Evolutionary conservation across 2,329 filamentous ascomycete species (phyloP), one percentile per base, ranked within the genome.

Genomic region (Pestalotiopsis sp.): DNA sequence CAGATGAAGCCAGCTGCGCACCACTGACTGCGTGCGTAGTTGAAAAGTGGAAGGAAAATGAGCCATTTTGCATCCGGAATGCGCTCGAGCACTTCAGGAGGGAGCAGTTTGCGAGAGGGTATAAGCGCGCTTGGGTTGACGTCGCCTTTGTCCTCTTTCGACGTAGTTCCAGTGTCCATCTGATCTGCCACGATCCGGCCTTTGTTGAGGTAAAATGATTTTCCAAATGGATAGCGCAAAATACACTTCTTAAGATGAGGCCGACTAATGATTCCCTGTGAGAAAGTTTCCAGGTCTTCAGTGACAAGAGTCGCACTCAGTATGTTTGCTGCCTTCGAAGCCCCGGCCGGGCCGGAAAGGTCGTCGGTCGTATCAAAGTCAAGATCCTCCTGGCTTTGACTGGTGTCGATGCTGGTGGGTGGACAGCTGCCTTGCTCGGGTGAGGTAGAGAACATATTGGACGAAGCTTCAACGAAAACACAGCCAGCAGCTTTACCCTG

Each of bases 41-140:
- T 78, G 52, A 78, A 81, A 1, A 81, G 69, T 0, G 80, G 80
- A 1, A 81, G 58, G 20, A 81, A 81, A 0, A 81, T 74, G 11
- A 81, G 70, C 1, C 75, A 72, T 52, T 78, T 78, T 1, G 78
- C 80, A 4, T 77, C 78, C 0, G 78, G 76, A 1, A 81, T 76
- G 67, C 74, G 75, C 17, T 77, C 75, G 3, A 81, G 76, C 81
- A 74, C 62, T 80, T 79, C 14, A 68, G 73, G 27, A 77, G 78
- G 59, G 2, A 62, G 31, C 14, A 62, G 14, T 12, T 36, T 62
- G 7, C 31, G 25, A 4, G n/a, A 36, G 0, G n/a, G 12, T 4
- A 14, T 62, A 2, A 62, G 31, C n/a, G 20, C 14, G 4, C 2
- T 39, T 12, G 25, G 31, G 4, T 36, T 62, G 17, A 3, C 25